Conservation (phyloP, 371 early-diverging fungal genomes). For the Actinomortierella wolfii region DNA sequence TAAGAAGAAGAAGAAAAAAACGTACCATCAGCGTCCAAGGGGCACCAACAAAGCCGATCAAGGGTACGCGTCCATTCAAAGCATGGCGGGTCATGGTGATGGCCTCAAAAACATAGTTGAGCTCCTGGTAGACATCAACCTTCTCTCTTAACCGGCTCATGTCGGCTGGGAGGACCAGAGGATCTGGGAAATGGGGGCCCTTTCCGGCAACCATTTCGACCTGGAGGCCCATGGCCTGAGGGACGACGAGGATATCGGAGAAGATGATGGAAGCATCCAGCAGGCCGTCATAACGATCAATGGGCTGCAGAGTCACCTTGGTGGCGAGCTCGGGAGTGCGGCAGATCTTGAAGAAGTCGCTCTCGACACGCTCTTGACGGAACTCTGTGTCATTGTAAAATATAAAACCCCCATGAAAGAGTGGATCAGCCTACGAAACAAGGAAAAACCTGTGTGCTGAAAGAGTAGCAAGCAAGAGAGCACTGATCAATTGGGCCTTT, state of each 20-base stretch:
- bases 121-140: conserved; percentile 74
- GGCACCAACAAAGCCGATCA: conserved; percentile 95
- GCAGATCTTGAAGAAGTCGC: conserved; percentile 95
- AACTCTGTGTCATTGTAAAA: conserved; percentile 67
- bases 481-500: neutral
- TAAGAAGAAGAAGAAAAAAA: conserved; percentile 4
- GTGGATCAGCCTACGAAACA: neutral
- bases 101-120: conserved; percentile 95
- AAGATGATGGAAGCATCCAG: conserved; percentile 98
- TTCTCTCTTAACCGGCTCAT: conserved; percentile 64
- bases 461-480: conserved; percentile 1
- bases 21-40: conserved; percentile 95
- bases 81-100: conserved; percentile 89
- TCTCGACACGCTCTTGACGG: conserved; percentile 77
- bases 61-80: conserved; percentile 87
- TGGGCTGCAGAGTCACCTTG: conserved; percentile 94
- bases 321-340: conserved; percentile 94
- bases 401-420: conserved; percentile 3
- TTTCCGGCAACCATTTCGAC: conserved; percentile 93
- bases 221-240: conserved; percentile 95
- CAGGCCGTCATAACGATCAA: conserved; percentile 87
- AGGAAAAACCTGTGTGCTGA: neutral
- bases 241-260: conserved; percentile 96
- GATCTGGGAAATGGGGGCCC: conserved; percentile 93
- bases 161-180: conserved; percentile 77